These are phyloP conservation scores for Lactarius vividus DNA, from an alignment of 768 basidiomycete genomes.

Conservation along the genomic window DNA sequence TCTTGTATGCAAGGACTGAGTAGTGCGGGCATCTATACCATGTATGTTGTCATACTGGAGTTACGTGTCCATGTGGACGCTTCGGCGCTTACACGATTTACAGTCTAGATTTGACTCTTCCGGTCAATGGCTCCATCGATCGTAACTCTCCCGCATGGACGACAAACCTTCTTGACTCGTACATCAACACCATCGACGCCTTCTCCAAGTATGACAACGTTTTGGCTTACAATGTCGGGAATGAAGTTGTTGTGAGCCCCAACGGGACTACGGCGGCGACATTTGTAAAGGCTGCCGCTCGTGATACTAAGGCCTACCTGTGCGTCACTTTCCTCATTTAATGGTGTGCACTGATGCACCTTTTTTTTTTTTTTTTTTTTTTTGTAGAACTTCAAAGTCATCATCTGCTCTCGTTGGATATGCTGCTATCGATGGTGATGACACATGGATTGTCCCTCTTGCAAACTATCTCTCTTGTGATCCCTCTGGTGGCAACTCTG, in stretches of 20 bases:
- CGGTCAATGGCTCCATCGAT: slow-evolving; percentile 83
- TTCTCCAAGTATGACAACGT: slow-evolving; percentile 90
- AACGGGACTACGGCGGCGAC: slow-evolving; percentile 63
- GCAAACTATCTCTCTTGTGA: slow-evolving; percentile 84
- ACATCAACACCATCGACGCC: slow-evolving; percentile 70
- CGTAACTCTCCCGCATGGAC: slow-evolving; percentile 73
- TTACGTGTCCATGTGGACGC: background rate
- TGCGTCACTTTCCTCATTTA: slow-evolving; percentile 38
- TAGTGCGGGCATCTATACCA: slow-evolving; percentile 80
- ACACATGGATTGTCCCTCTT: slow-evolving; percentile 59
- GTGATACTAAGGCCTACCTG: slow-evolving; percentile 85
- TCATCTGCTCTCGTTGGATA: slow-evolving; percentile 77
- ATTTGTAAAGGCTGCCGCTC: slow-evolving; percentile 88
- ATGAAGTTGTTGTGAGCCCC: slow-evolving; percentile 63
- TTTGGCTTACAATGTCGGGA: slow-evolving; percentile 86
- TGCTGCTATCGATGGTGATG: slow-evolving; percentile 74
- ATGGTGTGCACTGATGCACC: background rate
- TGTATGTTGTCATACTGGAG: slow-evolving; percentile 49
- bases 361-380: slow-evolving; percentile 15
- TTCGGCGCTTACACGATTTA: slow-evolving; percentile 19
- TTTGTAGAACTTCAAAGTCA: slow-evolving; percentile 46
- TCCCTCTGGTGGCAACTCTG: slow-evolving; percentile 48
- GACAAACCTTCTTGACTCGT: slow-evolving; percentile 74
- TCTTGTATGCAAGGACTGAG: slow-evolving; percentile 78
- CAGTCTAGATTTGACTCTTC: slow-evolving; percentile 85